Conservation (phyloP, 192 early-diverging fungal genomes). For the Rhizophagus clarus region DNA sequence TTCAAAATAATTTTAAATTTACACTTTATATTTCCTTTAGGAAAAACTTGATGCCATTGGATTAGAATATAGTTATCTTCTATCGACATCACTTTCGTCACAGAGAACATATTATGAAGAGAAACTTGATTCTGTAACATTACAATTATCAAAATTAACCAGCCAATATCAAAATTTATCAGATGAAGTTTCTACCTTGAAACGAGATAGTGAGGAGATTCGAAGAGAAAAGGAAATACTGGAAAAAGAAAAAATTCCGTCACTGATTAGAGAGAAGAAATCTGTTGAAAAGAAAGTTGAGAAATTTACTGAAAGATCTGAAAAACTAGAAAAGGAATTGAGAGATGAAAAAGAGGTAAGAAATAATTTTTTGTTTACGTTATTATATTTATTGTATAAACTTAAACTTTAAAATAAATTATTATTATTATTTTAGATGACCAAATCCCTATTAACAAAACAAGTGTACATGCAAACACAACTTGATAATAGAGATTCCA, state of each 20-base stretch:
- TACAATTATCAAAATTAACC: slow-evolving; percentile 52
- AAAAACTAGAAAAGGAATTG: slow-evolving; percentile 58
- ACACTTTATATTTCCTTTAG: slow-evolving; percentile 32
- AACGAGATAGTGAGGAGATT: slow-evolving; percentile 37
- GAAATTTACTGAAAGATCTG: slow-evolving; percentile 56
- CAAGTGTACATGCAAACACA: slow-evolving; percentile 60
- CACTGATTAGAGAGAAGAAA: slow-evolving; percentile 47
- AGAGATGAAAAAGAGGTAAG: slow-evolving; percentile 76
- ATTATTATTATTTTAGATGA: slow-evolving; percentile 32
- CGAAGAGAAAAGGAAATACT: slow-evolving; percentile 34
- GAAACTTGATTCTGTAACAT: slow-evolving; percentile 54
- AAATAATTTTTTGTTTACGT: slow-evolving; percentile 30
- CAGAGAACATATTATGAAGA: slow-evolving; percentile 86
- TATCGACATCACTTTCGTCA: slow-evolving; percentile 85
- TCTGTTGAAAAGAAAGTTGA: slow-evolving; percentile 61
- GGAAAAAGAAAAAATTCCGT: slow-evolving; percentile 42
- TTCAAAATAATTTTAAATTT: neutral
- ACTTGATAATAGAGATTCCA: slow-evolving; percentile 58
- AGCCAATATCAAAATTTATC: slow-evolving; percentile 44
- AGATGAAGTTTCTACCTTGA: slow-evolving; percentile 35
- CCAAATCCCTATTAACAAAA: slow-evolving; percentile 60
- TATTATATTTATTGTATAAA: neutral
- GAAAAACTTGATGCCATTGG: slow-evolving; percentile 79
- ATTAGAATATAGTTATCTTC: slow-evolving; percentile 79
- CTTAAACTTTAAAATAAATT: neutral